Conservation (phyloP, 257 asterid genomes). For the Petunia secreta region DNA sequence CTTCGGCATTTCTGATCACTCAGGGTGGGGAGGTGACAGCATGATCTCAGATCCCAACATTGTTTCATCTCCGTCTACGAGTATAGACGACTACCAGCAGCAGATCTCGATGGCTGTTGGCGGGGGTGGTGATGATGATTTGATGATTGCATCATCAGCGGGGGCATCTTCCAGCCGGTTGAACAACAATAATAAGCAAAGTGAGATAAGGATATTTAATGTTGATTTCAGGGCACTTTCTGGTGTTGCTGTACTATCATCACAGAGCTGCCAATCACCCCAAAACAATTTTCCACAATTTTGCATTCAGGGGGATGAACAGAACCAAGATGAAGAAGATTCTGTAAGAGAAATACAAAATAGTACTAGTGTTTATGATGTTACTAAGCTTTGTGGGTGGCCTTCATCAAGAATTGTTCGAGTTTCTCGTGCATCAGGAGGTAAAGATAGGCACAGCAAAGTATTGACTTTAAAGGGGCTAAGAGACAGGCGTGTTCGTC, state of each 20-base stretch:
- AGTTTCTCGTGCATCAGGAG: slow-evolving; percentile 60
- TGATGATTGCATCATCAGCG: too few species aligned
- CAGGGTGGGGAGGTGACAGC: too few species aligned
- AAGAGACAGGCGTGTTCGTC: slow-evolving; percentile 75
- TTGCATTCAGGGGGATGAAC: slow-evolving; percentile 33
- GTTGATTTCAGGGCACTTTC: not conserved
- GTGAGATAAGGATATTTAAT: not conserved
- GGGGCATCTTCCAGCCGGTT: too few species aligned
- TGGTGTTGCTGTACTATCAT: too few species aligned
- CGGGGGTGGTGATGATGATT: too few species aligned
- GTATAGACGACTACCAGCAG: too few species aligned
- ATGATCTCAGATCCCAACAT: too few species aligned
- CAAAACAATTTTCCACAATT: not conserved
- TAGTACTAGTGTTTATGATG: slow-evolving; percentile 27
- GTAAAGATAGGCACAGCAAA: slow-evolving; percentile 49
- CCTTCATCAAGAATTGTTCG: slow-evolving; percentile 70
- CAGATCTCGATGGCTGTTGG: too few species aligned
- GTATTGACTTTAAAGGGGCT: slow-evolving; percentile 77
- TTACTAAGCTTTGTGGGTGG: slow-evolving; percentile 53
- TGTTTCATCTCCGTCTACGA: too few species aligned
- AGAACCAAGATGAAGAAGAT: slow-evolving; percentile 45
- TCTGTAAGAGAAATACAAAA: slow-evolving; percentile 45
- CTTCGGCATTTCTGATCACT: not conserved
- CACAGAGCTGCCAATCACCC: not conserved
- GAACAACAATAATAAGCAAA: not conserved